These are phyloP conservation scores for Pyrenula aspistea DNA, from an alignment of 495 filamentous ascomycete species.

Conservation along the genomic window DNA sequence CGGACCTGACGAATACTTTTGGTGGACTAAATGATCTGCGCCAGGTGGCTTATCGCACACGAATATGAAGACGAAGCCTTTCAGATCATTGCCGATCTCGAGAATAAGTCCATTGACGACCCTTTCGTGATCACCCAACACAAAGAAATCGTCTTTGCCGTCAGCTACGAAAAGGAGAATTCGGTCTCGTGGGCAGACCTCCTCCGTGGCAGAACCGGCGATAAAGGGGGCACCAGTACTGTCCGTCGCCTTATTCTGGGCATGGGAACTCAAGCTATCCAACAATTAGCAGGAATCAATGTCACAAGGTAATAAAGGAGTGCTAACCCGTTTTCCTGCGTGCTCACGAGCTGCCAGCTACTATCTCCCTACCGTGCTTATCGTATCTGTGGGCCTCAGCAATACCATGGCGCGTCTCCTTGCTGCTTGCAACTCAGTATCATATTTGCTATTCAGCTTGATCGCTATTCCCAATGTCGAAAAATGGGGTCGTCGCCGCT, in stretches of 20 bases:
- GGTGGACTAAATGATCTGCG: constrained; percentile 17
- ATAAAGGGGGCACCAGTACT: constrained; percentile 28
- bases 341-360: constrained; percentile 4
- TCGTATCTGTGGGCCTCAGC: constrained; percentile 33
- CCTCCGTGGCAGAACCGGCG: constrained; percentile 24
- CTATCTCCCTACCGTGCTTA: constrained; percentile 26
- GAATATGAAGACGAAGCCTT: constrained; percentile 30
- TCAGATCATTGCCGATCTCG: constrained; percentile 35
- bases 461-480: constrained; percentile 41
- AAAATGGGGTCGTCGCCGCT: constrained; percentile 31
- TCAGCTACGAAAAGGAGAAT: constrained; percentile 18
- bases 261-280: constrained; percentile 32
- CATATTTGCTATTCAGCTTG: constrained; percentile 32
- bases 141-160: constrained; percentile 17
- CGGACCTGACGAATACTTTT: constrained; percentile 14
- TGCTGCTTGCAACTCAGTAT: constrained; percentile 33
- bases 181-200: constrained; percentile 15
- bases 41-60: constrained; percentile 35
- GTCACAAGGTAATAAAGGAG: constrained; percentile 3
- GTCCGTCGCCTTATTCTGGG: constrained; percentile 31
- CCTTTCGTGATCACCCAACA: constrained; percentile 16
- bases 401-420: constrained; percentile 30
- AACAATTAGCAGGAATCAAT: constrained; percentile 26
- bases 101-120: constrained; percentile 27
- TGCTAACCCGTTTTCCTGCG: neutral